phyloP scores from a whole-genome alignment of 2,329 filamentous ascomycete genomes.

The Pseudogymnoascus sp. region DNA sequence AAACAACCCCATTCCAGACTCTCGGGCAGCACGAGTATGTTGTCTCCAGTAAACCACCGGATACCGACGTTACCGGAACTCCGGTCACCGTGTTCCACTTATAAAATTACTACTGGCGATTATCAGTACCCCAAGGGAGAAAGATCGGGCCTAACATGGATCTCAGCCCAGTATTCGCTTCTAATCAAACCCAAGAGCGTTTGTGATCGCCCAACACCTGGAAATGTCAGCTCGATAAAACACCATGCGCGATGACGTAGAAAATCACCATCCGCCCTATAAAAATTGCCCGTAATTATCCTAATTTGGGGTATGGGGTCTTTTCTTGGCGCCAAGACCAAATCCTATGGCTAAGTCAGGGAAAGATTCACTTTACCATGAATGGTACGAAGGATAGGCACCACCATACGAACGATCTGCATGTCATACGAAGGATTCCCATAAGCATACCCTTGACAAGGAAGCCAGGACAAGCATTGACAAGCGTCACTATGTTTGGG shows the following conservation, averaged over 20 bases:
- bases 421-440: neutral
- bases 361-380: neutral
- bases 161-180: neutral
- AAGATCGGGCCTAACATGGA: neutral
- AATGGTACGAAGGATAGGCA: neutral
- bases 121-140: neutral
- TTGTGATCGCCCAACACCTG: neutral
- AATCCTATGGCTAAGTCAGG: neutral
- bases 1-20: neutral
- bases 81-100: neutral
- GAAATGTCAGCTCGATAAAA: neutral
- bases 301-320: neutral
- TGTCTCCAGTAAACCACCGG: neutral
- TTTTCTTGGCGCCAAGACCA: neutral
- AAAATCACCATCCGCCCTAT: neutral
- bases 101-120: neutral
- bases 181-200: neutral
- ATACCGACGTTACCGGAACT: neutral
- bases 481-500: neutral
- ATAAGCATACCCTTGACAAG: neutral
- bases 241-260: neutral
- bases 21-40: neutral
- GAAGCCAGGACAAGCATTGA: neutral
- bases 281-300: neutral
- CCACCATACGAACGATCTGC: neutral